These are phyloP conservation scores for Suillus alpinus DNA, from an alignment of 768 basidiomycete species.

Conservation along the genomic window DNA sequence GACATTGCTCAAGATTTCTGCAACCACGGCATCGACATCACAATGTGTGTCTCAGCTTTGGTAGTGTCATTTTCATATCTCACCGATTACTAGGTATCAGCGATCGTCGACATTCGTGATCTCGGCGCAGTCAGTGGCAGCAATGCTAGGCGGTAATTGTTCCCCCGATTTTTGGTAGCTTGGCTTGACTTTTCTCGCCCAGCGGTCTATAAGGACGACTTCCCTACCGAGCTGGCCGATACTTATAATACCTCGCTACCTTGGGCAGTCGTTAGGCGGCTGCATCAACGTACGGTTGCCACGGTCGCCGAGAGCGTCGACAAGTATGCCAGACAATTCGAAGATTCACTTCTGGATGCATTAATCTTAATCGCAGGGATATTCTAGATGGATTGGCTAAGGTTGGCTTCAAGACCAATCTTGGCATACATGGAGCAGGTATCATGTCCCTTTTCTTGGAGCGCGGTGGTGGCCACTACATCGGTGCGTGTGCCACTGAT, in stretches of 20 bases:
- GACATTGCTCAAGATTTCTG: conserved; percentile 38
- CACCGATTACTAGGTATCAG: conserved; percentile 15
- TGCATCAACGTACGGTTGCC: conserved; percentile 20
- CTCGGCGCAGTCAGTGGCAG: conserved; percentile 9
- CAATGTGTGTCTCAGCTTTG: conserved; percentile 20
- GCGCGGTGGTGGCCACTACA: conserved; percentile 39
- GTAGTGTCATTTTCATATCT: conserved; percentile 1
- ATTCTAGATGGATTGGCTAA: conserved; percentile 35
- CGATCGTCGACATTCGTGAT: conserved; percentile 24
- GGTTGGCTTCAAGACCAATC: conserved; percentile 37
- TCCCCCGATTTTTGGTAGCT: neutral
- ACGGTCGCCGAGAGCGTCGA: conserved; percentile 21
- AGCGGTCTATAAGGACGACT: conserved; percentile 17
- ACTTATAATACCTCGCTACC: conserved; percentile 16
- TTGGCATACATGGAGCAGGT: conserved; percentile 34
- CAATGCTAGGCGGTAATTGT: conserved; percentile 11
- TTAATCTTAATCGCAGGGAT: conserved; percentile 22
- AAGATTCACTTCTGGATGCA: neutral
- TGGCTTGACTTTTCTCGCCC: neutral
- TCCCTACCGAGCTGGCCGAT: conserved; percentile 24
- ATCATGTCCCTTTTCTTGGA: conserved; percentile 23
- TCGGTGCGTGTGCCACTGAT: conserved; percentile 24
- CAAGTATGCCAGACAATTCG: conserved; percentile 17
- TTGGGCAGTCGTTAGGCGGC: conserved; percentile 9
- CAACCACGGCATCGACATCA: conserved; percentile 28